Evolutionary conservation across 1,284 basidiomycete species (phyloP).

Genomic region (Bjerkandera adusta): DNA sequence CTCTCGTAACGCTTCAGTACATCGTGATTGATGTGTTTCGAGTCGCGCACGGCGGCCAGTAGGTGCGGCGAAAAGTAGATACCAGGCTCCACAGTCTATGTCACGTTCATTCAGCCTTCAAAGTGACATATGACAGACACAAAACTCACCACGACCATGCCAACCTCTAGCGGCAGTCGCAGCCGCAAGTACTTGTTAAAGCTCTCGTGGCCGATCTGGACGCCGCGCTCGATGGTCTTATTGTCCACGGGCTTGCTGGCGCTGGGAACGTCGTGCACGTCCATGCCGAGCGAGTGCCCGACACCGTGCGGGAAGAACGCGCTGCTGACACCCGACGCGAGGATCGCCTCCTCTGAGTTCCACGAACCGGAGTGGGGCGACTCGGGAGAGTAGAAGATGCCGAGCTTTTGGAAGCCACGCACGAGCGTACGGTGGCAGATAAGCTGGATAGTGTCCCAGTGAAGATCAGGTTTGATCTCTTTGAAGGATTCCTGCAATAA

Average conservation of each 20-base stretch:
- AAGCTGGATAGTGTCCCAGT: constrained; percentile 86
- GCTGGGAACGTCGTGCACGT: constrained; percentile 84
- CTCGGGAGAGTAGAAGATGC: constrained; percentile 70
- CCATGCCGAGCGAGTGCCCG: constrained; percentile 85
- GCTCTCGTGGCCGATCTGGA: constrained; percentile 48
- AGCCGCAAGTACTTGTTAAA: constrained; percentile 81
- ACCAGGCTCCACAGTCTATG: constrained; percentile 84
- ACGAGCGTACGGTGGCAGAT: constrained; percentile 79
- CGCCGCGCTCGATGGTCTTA: constrained; percentile 40
- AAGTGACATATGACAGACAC: constrained; percentile 1
- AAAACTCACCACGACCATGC: constrained; percentile 79
- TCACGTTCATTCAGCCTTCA: neutral
- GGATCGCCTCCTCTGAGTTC: constrained; percentile 65
- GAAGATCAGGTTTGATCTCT: constrained; percentile 62
- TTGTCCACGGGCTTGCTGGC: constrained; percentile 66
- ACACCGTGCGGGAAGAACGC: constrained; percentile 93
- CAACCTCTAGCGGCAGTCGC: constrained; percentile 62
- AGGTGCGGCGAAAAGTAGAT: constrained; percentile 84
- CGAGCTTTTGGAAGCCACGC: constrained; percentile 76
- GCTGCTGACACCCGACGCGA: constrained; percentile 71
- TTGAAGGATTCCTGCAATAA: constrained; percentile 60
- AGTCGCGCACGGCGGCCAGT: constrained; percentile 65
- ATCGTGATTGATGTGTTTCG: constrained; percentile 68
- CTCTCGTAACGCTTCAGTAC: constrained; percentile 71
- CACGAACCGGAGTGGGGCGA: constrained; percentile 42